Evolutionary conservation across 371 early-diverging fungal species (phyloP).

Genomic region (Smittium culicis): DNA sequence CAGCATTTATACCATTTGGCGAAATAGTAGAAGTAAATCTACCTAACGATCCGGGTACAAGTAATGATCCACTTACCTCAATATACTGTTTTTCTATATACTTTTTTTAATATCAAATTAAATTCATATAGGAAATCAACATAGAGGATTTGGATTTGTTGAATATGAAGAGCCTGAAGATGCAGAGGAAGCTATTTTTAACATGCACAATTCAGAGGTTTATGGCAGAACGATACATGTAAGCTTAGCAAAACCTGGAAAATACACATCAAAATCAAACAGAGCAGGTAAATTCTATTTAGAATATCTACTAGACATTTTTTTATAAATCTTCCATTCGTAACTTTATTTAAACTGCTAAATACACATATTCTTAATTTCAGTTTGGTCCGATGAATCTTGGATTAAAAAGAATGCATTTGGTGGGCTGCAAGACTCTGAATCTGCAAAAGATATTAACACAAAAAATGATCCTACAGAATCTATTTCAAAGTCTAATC

Average conservation of each 20-base stretch:
- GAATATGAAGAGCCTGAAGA: conserved; percentile 78
- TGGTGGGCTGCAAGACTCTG: conserved; percentile 18
- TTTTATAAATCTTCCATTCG: too few relatives aligned
- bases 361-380: conserved; percentile 5
- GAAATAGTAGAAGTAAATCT: conserved; percentile 79
- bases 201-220: conserved; percentile 83
- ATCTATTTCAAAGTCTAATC: background rate
- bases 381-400: conserved; percentile 62
- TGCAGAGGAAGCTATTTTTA: conserved; percentile 78
- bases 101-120: background rate
- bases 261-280: conserved; percentile 34
- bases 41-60: conserved; percentile 55
- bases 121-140: conserved; percentile 37
- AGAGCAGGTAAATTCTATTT: conserved; percentile 40
- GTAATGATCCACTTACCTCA: conserved; percentile 31
- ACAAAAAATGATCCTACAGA: background rate
- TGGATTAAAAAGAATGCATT: conserved; percentile 50
- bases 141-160: conserved; percentile 89
- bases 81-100: background rate
- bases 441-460: conserved; percentile 4
- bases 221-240: conserved; percentile 80
- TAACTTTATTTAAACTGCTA: conserved; percentile 3
- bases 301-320: too few relatives aligned
- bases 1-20: conserved; percentile 93
- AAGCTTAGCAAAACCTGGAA: conserved; percentile 62